Evolutionary conservation across 768 basidiomycete genomes (phyloP), one percentile per base, ranked within the genome.

Genomic region (Paxillus ammoniavirescens): DNA sequence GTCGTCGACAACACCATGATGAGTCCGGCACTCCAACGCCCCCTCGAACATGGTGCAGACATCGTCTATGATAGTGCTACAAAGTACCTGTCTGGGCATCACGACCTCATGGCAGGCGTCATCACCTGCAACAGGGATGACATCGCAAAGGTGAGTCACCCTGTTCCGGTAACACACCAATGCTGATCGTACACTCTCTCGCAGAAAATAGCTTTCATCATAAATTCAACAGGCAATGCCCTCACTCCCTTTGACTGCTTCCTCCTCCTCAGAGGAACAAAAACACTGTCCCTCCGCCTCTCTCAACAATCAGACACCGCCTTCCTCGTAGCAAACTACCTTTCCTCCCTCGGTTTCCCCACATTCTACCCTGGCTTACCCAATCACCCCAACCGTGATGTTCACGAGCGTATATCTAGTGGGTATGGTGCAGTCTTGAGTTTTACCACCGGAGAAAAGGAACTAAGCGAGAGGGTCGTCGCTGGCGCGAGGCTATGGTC

Each of bases 1-100:
- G 89, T 95, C 36, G 93, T 93, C 18, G 97, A 98, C 70, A 98
- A 99, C 68, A 98, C 97, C 55, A 98, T 98, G 97, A 98, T 98
- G 96, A 97, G 94, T 66, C 96, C 97, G 14, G 98, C 98, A 72
- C 78, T 98, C 8, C 94, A 96, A 67, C 77, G 95, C 53, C 97
- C 97, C 10, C 81, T 98, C 36, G 93, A 98, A 64, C 88, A 97
- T 52, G 97, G 96, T 14, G 92, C 92, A 45, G 97, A 99, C 67
- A 84, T 99, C 51, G 95, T 98, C 8, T 99, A 99, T 65, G 97
- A 99, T 71, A 95, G 93, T 54, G 97, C 87, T 9, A 98, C 97
- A 21, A 99, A 99, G 68, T 98, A 98, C 71, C 79, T 99, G 43
- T 93, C 91, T 53, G 97, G 97, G 8, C 97, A 99, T 65, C 97